Base-by-base conservation (phyloP, 106 monocot genomes). In the Acorus calamus region DNA sequence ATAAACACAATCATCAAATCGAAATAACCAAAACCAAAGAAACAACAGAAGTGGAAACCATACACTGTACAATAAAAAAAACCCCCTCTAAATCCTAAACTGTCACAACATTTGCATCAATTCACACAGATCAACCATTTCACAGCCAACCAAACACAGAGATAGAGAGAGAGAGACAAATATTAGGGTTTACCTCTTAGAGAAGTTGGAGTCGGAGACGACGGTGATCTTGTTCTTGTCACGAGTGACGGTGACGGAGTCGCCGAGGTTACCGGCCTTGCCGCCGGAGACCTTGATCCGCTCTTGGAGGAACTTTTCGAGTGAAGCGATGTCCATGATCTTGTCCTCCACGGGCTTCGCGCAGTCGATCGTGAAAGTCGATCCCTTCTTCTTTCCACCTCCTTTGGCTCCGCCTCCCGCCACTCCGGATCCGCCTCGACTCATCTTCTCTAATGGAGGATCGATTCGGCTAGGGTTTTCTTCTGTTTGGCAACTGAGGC, bases 261-360 rank as follows among this genome's bases (percentile, higher is more conserved):
- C 72, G 4, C 72, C 72, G 50, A 73, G 49, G 42, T 57, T 59
- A 4, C 73, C 73, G 4, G 73, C 59, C 73, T 73, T 73, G 3
- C 73, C 73, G 11, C 66, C 66, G 57, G 14, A 58, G 52, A 73
- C 66, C 66, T 73, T 73, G 66, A 73, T 73, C 5, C 73, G 55
- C 66, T 73, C 73, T 59, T 66, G 73, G 8, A 73, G 73, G 73
- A 73, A 73, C 73, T 73, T 73, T 66, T 73, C 73, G 11, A 73
- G 59, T 4, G 73, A 73, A 13, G 73, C 73, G 59, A 72, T 57
- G 49, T 72, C 72, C 72, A 72, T 72, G 56, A 72, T 72, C 72
- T 72, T 72, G 64, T 72, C 72, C 55, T 72, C 72, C 42, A 72
- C 72, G 8, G 72, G 72, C 64, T 72, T 72, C 41, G 72, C 72